Conservation (phyloP, 495 filamentous ascomycete species). For the Aspergillus biplanus region DNA sequence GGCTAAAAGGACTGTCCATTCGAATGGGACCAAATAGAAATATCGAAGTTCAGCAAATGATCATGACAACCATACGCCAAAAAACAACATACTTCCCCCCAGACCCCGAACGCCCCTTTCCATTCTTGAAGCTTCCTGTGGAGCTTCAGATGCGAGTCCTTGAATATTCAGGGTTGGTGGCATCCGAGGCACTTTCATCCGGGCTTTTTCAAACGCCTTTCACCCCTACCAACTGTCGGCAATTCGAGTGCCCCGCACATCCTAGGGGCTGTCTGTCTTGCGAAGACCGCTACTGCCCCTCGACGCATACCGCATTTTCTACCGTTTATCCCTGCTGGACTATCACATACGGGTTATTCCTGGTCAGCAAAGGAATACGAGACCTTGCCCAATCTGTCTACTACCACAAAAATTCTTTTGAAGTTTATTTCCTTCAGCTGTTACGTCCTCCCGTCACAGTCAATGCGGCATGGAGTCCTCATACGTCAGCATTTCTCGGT, state of each 20-base stretch:
- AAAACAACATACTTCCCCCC: constrained; percentile 3
- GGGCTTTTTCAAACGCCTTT: neutral
- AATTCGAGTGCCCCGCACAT: neutral
- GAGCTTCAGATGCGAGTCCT: constrained; percentile 14
- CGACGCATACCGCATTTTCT: constrained; percentile 13
- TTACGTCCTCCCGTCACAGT: too few relatives aligned
- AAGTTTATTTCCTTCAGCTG: neutral
- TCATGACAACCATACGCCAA: constrained; percentile 7
- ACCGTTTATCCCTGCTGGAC: constrained; percentile 7
- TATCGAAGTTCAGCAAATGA: constrained; percentile 5
- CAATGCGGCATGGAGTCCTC: neutral
- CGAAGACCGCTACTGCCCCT: neutral
- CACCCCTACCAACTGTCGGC: neutral
- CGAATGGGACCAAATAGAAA: neutral
- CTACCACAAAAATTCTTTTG: constrained; percentile 9
- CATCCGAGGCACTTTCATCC: neutral
- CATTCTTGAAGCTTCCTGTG: constrained; percentile 11
- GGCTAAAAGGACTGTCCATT: neutral
- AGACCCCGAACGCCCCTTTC: too few relatives aligned
- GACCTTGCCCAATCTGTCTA: neutral
- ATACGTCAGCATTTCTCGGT: constrained; percentile 3
- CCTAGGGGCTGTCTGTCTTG: neutral
- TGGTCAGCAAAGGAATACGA: constrained; percentile 7
- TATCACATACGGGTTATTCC: neutral
- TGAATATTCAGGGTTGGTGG: constrained; percentile 7